Base-by-base conservation (phyloP, 495 filamentous ascomycete genomes). In the Xylaria longipes region DNA sequence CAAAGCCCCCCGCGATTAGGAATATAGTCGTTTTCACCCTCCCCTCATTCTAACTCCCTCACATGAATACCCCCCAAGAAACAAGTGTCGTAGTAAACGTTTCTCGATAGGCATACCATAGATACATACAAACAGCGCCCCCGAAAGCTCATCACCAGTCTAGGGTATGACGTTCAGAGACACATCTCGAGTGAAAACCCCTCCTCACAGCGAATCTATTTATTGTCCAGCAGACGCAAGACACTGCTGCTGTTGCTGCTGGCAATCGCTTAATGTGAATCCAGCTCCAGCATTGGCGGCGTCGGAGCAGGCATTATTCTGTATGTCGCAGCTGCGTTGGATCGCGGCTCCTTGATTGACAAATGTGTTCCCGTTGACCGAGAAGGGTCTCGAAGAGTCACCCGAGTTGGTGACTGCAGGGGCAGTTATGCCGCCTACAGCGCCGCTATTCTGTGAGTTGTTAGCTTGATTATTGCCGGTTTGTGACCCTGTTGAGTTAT, bases 331-430 rank as follows among this genome's bases (percentile, higher is more conserved):
- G 35, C 80, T 80, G 46, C 82, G 79, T 76, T 83, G 80, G 45
- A 77, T 75, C 50, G 85, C 85, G 25, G 82, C 81, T 48, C 69
- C 74, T 73, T 78, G 67, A 71, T 79, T 80, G 52, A 81, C 79
- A 67, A 88, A 88, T 11, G 86, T 86, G 77, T 82, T 80, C 43
- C 84, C 86, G 75, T 83, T 82, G 50, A 89, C 86, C 35, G 65
- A 31, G 78, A 89, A 88, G 57, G 86, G 84, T 45, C 86, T 76
- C 8, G 69, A 79, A 2, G 76, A 72, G 65, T 86, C 78, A 31
- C 82, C 80, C n/a, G 81, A 81, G 72, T 85, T 79, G 52, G 71
- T 70, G 31, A 83, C 71, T 0, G 76, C 75, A 15, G 81, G 82
- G n/a, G 78, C 77, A 8, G 73, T 67, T 67, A 80, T 75, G 39